Percentiles rank a stretch among this genome's conserved stretches.
Conservation (phyloP, 2,329 filamentous ascomycete genomes). For the Hypoxylon sp. region DNA sequence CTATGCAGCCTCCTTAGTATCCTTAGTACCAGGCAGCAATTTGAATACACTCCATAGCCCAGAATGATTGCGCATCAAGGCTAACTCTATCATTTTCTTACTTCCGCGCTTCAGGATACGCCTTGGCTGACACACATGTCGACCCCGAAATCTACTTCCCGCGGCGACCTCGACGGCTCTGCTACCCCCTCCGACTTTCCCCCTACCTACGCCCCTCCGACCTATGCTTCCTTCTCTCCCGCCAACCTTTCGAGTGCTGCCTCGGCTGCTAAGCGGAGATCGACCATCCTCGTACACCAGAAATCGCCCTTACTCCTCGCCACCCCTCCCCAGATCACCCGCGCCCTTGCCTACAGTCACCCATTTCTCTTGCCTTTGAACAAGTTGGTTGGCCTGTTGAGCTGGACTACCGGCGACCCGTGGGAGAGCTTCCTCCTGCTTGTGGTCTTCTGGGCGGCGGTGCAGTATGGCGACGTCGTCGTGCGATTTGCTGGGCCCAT, state of each 20-base stretch:
- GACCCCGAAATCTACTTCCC: slow-evolving; percentile 60
- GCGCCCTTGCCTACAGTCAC: slow-evolving; percentile 94
- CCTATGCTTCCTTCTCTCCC: slow-evolving; percentile 91
- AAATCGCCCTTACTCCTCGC: slow-evolving; percentile 94
- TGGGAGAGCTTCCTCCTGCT: slow-evolving; percentile 98
- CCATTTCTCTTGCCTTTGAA: slow-evolving; percentile 93
- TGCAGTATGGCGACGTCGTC: slow-evolving; percentile 89
- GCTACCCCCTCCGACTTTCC: slow-evolving; percentile 53
- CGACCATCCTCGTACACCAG: slow-evolving; percentile 94
- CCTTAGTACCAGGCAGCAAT: neutral
- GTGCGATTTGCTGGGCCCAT: slow-evolving; percentile 87
- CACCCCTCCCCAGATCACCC: slow-evolving; percentile 93
- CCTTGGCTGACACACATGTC: slow-evolving; percentile 71
- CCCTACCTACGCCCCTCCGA: slow-evolving; percentile 70
- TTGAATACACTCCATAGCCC: neutral
- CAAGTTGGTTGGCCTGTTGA: slow-evolving; percentile 85
- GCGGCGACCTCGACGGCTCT: slow-evolving; percentile 56
- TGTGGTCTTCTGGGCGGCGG: slow-evolving; percentile 85
- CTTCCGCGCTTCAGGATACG: slow-evolving; percentile 56
- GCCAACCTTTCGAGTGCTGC: slow-evolving; percentile 76
- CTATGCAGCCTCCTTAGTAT: neutral
- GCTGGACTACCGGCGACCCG: slow-evolving; percentile 93
- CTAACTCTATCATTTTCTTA: slow-evolving; percentile 25
- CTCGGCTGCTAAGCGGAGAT: slow-evolving; percentile 80
- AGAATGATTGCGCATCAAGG: slow-evolving; percentile 18